Base-by-base conservation (phyloP, 1,284 basidiomycete genomes). In the Apiotrichum domesticum region DNA sequence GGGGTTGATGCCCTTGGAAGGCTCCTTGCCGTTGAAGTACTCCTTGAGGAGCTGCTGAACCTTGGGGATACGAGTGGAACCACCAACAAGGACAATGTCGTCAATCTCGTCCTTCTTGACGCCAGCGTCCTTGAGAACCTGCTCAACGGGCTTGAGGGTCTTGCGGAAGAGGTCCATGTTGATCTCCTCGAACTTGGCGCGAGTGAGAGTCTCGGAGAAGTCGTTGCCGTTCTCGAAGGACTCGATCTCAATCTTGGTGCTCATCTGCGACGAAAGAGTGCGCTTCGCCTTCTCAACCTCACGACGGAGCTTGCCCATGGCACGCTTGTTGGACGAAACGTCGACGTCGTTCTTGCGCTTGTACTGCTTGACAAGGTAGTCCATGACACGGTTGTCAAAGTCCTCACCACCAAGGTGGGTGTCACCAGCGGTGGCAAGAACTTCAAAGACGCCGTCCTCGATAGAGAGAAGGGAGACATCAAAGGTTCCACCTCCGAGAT, bases 281-380 rank as follows among this genome's bases (percentile, higher is more conserved):
- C 96, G 96, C 85, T 98, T 98, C 65, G 95, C 95, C 82, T 97
- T 97, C 83, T 98, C 95, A 34, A 94, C 92, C 33, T 94, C 95
- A 78, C 98, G 94, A 73, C 95, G 90, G 67, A 98, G 91, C 80
- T 94, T 91, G 79, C 98, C 94, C 68, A 98, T 91, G n/a, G 95
- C 93, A 87, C 97, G 95, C 55, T 87, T 84, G 77, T 98, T 95
- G 64, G 83, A 80, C 67, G 81, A 82, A 46, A 98, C 84, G 73
- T 92, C 87, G 63, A 88, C 81, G 52, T 90, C 88, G 6, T 81
- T 81, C 75, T 93, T 87, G 81, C 94, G 95, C 85, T 97, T 90
- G 87, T 97, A 98, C 77, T 93, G 88, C 60, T 83, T 81, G 54
- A 97, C 79, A 71, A 98, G 82, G 79, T 91, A 80, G 68, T 96